Base-by-base conservation (phyloP, 2,329 filamentous ascomycete species). In the Stemphylium lycopersici region DNA sequence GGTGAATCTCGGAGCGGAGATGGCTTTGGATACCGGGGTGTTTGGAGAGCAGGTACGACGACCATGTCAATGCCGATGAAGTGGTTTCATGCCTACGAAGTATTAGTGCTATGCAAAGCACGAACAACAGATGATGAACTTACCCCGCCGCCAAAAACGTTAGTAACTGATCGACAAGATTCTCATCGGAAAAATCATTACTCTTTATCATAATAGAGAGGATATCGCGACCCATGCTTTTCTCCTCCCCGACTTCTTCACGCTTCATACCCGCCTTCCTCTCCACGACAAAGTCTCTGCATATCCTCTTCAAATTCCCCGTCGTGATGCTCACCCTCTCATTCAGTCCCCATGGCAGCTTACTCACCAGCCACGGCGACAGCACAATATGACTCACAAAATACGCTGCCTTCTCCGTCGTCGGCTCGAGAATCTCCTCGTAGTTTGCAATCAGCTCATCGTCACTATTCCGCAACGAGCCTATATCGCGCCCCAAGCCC, bases 11-110 rank as follows among this genome's bases (percentile, higher is more conserved):
- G 10, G 80, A 76, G 18, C 90, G 87, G 3, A 96, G 83, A 2
- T 82, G 81, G 18, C 74, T 75, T 75, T 95, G 90, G 2, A 90
- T 78, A 0, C 86, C 80, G 0, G 85, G 87, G 63, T 91, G 75
- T 16, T 81, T 80, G 63, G 84, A 84, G n/a, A 95, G 82, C 38
- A 88, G 78, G 69, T 91, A 90, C 6, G 87, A 76, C 3, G 87
- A 84, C 89, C 90, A 93, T n/a, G 87, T 89, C 69, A 95, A 80
- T 15, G 90, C 83, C 1, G 87, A 83, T 1, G 90, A 86, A 0
- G 90, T 93, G 1, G 90, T 93, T 76, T 93, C 90, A 72, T 93
- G 90, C 5, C 78, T 74, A 32, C 34, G 16, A 31, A 31, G 15
- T 22, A 13, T 54, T 29, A 57, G 43, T 15, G 41, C 8, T 42